Percentiles rank a stretch among this genome's conserved stretches.
Evolutionary conservation across 768 basidiomycete genomes (phyloP).

Genomic region (Albatrellus ellisii): DNA sequence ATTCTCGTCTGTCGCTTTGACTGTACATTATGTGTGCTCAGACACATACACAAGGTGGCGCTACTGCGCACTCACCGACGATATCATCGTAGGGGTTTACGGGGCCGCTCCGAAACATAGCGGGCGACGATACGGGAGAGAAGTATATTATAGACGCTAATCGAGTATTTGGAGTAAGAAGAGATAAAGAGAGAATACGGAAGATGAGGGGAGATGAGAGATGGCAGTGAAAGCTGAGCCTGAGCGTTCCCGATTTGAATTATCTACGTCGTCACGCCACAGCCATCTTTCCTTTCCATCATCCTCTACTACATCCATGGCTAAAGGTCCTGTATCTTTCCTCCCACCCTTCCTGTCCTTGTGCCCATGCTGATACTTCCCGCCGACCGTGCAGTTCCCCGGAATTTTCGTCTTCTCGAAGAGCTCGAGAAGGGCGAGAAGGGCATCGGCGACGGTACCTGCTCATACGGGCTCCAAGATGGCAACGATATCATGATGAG

Average conservation of each 20-base stretch:
- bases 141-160: too few relatives aligned
- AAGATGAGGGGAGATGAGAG: not conserved
- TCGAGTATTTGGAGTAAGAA: too few relatives aligned
- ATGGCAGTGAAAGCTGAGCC: conserved; percentile 2
- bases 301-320: conserved; percentile 15
- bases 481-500: conserved; percentile 95
- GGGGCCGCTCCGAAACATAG: conserved; percentile 56
- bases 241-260: too few relatives aligned
- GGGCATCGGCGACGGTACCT: conserved; percentile 95
- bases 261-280: not conserved
- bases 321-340: conserved; percentile 19
- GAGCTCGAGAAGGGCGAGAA: conserved; percentile 99
- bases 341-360: conserved; percentile 1
- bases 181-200: too few relatives aligned
- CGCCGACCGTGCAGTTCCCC: conserved; percentile 49
- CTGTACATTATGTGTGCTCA: conserved; percentile 30
- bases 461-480: conserved; percentile 94
- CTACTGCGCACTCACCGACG: conserved; percentile 43
- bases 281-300: not conserved
- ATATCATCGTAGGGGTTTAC: conserved; percentile 79
- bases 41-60: not conserved
- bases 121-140: too few relatives aligned
- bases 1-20: conserved; percentile 96
- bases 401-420: conserved; percentile 93
- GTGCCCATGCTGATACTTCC: not conserved